These are phyloP conservation scores for Helianthus annuus DNA, from an alignment of 129 eudicot genomes.

Conservation along the genomic window HanXRQr2.0-SUNRISE NC_035437.2:75074638-75075137, in stretches of 20 bases:
- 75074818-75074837: slow-evolving; percentile 41
- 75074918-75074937: slow-evolving; percentile 32
- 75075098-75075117: no score
- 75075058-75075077: slow-evolving; percentile 24
- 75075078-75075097: background rate
- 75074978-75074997: slow-evolving; percentile 20
- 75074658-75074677: background rate
- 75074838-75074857: slow-evolving; percentile 35
- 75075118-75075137: no score
- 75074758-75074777: slow-evolving; percentile 2
- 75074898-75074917: slow-evolving; percentile 24
- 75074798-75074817: slow-evolving; percentile 42
- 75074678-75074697: background rate
- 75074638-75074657: background rate
- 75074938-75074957: slow-evolving; percentile 29
- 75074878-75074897: slow-evolving; percentile 35
- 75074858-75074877: slow-evolving; percentile 38
- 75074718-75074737: slow-evolving; percentile 39
- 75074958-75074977: slow-evolving; percentile 31
- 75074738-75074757: slow-evolving; percentile 23
- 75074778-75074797: slow-evolving; percentile 3
- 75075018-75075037: slow-evolving; percentile 46
- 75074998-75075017: slow-evolving; percentile 46
- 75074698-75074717: slow-evolving; percentile 41
- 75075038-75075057: slow-evolving; percentile 19